Conservation (phyloP, 1,284 basidiomycete species). For the Puccinia triticina region DNA sequence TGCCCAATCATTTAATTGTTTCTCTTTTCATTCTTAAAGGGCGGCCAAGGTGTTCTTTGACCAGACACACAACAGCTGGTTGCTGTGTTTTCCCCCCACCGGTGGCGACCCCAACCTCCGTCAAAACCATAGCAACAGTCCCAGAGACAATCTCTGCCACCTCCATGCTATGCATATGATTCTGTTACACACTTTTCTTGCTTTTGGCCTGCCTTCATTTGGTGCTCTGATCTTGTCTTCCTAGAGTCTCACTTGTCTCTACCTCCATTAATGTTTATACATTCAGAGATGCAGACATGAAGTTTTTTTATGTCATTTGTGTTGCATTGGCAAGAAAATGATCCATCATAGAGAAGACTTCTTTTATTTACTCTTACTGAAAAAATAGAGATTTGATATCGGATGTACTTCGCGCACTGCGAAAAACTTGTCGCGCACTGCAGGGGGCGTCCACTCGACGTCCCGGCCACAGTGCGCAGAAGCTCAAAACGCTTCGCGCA, state of each 20-base stretch:
- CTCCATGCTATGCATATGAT: not conserved
- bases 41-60: conserved; percentile 40
- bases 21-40: not conserved
- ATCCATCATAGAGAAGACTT: too few relatives aligned
- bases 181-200: not conserved
- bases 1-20: not conserved
- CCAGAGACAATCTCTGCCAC: not conserved
- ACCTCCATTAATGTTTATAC: not conserved
- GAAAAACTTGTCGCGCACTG: too few relatives aligned
- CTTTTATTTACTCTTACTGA: too few relatives aligned
- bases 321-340: too few relatives aligned
- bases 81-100: not conserved
- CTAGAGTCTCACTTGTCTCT: not conserved
- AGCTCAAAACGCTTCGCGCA: too few relatives aligned
- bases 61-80: conserved; percentile 4
- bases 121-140: not conserved
- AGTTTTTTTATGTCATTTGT: too few relatives aligned
- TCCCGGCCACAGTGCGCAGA: too few relatives aligned
- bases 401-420: too few relatives aligned
- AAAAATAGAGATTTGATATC: too few relatives aligned
- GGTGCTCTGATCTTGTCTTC: not conserved
- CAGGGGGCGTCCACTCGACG: too few relatives aligned
- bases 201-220: not conserved
- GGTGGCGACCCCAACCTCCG: not conserved
- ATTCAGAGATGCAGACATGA: not conserved